Evolutionary conservation across 352 stramenopile species (phyloP).

Genomic region (Globisporangium perplexum): DNA sequence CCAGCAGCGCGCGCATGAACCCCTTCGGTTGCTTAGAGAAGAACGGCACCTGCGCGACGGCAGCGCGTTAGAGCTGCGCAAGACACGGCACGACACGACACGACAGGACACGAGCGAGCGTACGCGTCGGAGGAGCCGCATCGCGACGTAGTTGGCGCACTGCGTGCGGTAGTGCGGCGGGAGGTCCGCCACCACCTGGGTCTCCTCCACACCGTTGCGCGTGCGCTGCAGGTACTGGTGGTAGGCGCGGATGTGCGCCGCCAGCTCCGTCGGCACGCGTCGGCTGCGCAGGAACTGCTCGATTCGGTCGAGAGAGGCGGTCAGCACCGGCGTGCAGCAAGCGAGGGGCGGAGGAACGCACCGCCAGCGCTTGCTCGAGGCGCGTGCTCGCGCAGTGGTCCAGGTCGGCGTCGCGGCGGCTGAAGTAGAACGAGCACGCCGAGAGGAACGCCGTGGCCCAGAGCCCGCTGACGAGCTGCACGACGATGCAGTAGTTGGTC

Average conservation of each 20-base stretch:
- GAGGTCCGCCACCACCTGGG: constrained; percentile 11
- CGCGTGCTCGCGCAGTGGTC: constrained; percentile 14
- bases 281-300: constrained; percentile 14
- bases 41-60: constrained; percentile 16
- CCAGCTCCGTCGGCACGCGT: constrained; percentile 11
- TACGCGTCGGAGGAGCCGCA: constrained; percentile 11
- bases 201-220: constrained; percentile 19
- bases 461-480: constrained; percentile 19
- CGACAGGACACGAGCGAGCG: too few species aligned
- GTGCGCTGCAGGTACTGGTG: constrained; percentile 21
- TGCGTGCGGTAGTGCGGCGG: constrained; percentile 17
- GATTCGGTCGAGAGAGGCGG: background rate
- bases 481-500: constrained; percentile 18
- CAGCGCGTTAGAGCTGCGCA: too few species aligned
- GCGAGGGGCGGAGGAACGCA: background rate
- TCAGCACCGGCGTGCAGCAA: background rate
- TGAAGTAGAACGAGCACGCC: constrained; percentile 24
- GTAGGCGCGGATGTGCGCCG: constrained; percentile 13
- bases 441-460: constrained; percentile 20
- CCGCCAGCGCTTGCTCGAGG: constrained; percentile 16
- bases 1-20: constrained; percentile 16
- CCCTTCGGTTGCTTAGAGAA: constrained; percentile 13
- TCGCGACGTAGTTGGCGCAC: constrained; percentile 17
- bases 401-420: constrained; percentile 12
- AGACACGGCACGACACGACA: too few species aligned